Evolutionary conservation across 176 grass and related monocot species (phyloP), one percentile per base, ranked within the genome.

Genomic region (Saccharum officinarum): DNA sequence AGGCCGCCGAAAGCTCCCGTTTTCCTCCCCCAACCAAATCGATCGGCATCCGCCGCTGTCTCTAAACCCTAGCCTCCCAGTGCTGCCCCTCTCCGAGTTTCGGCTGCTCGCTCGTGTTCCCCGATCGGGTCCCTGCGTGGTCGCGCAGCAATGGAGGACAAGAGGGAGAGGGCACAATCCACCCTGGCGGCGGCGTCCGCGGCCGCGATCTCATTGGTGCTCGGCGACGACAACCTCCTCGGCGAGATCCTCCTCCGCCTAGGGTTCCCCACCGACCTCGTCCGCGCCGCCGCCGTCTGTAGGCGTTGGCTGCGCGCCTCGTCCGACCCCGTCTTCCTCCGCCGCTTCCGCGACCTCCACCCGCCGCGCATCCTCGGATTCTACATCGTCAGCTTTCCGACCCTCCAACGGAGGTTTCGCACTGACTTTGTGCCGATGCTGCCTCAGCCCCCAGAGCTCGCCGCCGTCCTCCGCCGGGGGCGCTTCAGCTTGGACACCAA

Each of bases 211-310:
- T 66, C 59, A 8, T 0, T 64, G 39, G 77, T 66, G 60, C 77
- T 79, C 14, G 60, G 61, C 61, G 7, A 80, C 77, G 77, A 26
- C 39, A 16, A 79, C 77, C 77, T 79, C 60, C 60, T 79, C 4
- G 60, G 40, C 25, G 60, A 79, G 77, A 66, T 79, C 77, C 28
- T 79, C 8, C 23, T 79, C 39, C 60, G 39, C 40, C 77, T 79
- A 7, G 77, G 25, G 7, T 46, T 79, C 77, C 2, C 77, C 77
- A 66, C 60, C 23, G 26, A 64, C 39, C 77, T 79, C 59, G 77
- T 79, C 25, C 60, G 40, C 39, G 40, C 60, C 40, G 60, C 77
- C 40, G 40, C 77, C 77, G 77, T 66, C 39, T 79, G n/a, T 38
- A 18, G 25, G 40, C 39, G 12, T 23, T 79, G 60, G 77, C 15